A percentile compares a stretch with the other conserved stretches of the same genome.
phyloP scores from a whole-genome alignment of 257 asterid genomes.

The Capsicum rhomboideum region DNA sequence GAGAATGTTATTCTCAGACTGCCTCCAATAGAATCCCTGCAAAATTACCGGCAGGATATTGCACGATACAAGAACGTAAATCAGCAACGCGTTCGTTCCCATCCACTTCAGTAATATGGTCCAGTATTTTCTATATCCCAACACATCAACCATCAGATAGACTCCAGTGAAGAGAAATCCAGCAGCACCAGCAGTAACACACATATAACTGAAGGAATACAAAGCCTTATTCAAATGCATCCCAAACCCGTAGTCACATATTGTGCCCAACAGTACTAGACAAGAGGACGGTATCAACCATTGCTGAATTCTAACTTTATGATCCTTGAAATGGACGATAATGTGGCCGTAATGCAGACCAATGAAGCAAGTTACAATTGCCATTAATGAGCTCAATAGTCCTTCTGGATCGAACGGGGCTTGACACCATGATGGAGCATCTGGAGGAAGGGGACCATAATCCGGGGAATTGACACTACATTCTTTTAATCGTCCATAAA shows the following conservation, averaged over 20 bases:
- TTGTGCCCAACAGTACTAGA: slow-evolving; percentile 26
- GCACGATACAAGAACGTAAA: slow-evolving; percentile 49
- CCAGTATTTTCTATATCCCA: slow-evolving; percentile 24
- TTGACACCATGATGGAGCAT: slow-evolving; percentile 64
- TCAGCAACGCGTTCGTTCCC: slow-evolving; percentile 42
- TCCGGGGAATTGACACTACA: neutral
- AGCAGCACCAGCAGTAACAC: slow-evolving; percentile 52
- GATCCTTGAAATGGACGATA: slow-evolving; percentile 59
- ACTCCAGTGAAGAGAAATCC: slow-evolving; percentile 47
- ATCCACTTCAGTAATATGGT: slow-evolving; percentile 39
- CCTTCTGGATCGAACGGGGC: slow-evolving; percentile 80
- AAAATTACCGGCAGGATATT: slow-evolving; percentile 40
- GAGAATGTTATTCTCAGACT: slow-evolving; percentile 34
- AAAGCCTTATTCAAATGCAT: slow-evolving; percentile 57
- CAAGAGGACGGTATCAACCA: slow-evolving; percentile 44
- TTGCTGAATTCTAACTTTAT: slow-evolving; percentile 33
- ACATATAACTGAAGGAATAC: slow-evolving; percentile 49
- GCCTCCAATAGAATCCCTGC: slow-evolving; percentile 50
- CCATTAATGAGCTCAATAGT: slow-evolving; percentile 55
- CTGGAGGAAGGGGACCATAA: slow-evolving; percentile 33
- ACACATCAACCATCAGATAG: slow-evolving; percentile 47
- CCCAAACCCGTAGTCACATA: slow-evolving; percentile 27
- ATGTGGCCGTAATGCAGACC: slow-evolving; percentile 60
- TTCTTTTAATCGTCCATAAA: slow-evolving; percentile 35
- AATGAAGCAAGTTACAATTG: slow-evolving; percentile 43